A percentile compares a stretch with the other conserved stretches of the same genome.
phyloP scores from a whole-genome alignment of 768 basidiomycete genomes.

The Vararia minispora region DNA sequence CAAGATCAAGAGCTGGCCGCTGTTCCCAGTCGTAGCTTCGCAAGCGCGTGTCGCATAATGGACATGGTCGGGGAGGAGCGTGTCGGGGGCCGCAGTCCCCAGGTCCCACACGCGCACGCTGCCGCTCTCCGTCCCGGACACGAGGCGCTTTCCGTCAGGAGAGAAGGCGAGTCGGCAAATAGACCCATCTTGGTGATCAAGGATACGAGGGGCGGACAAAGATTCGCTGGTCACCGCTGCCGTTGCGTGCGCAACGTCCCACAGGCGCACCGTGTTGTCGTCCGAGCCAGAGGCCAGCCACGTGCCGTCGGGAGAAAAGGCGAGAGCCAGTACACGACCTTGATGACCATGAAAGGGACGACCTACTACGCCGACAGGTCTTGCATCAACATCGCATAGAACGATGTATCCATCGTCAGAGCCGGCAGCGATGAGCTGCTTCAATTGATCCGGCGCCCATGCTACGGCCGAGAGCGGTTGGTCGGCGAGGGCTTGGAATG shows the following conservation, averaged over 20 bases:
- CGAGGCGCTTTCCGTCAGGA: slow-evolving; percentile 17
- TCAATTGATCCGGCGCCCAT: background rate
- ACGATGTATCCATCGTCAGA: background rate
- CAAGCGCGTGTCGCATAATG: no score
- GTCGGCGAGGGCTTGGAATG: slow-evolving; percentile 3
- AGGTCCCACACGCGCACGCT: no score
- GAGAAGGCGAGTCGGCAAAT: slow-evolving; percentile 17
- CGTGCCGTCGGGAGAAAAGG: slow-evolving; percentile 30
- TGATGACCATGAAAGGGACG: slow-evolving; percentile 29
- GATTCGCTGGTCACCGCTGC: slow-evolving; percentile 9
- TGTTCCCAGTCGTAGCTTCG: no score
- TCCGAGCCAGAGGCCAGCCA: slow-evolving; percentile 38
- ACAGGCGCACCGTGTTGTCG: slow-evolving; percentile 41
- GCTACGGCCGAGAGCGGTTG: background rate
- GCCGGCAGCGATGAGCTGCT: background rate
- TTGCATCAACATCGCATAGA: background rate
- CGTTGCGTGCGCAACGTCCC: slow-evolving; percentile 32
- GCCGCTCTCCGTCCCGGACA: no score
- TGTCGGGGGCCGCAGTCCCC: no score
- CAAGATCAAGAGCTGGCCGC: no score
- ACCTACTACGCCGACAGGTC: slow-evolving; percentile 10
- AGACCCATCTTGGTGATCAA: slow-evolving; percentile 10
- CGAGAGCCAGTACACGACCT: slow-evolving; percentile 25
- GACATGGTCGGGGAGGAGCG: no score
- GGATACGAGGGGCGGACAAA: no score